Evolutionary conservation across 2,329 filamentous ascomycete species (phyloP), one percentile per base, ranked within the genome.

Genomic region (Elsinoe batatas): DNA sequence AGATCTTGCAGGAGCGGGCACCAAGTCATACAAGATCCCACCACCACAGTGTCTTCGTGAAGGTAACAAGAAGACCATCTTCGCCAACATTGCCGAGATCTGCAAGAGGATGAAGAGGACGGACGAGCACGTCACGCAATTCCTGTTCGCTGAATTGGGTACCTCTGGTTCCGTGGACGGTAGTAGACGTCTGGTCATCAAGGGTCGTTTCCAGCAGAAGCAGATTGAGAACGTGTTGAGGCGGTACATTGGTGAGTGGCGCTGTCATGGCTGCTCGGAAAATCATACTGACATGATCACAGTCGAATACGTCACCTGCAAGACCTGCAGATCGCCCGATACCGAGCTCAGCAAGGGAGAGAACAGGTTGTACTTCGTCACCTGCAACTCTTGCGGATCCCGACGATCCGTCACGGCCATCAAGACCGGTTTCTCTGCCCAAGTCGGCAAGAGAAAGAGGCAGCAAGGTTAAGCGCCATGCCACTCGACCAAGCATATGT

Each of bases 51-150:
- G 93, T 76, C 83, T 97, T 69, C 91, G 93, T 76, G 93, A 98
- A 90, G 93, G 93, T 72, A 98, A 98, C 84, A 94, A 95, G 83
- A 95, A 95, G 85, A 98, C 93, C 60, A 95, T 98, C 68, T 98
- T 98, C 68, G 93, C 91, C 78, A 98, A 98, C 78, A 93, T 98
- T 69, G 83, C 89, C 71, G 93, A 98, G 71, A 97, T 98, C 68
- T 95, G 90, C 81, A 95, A 95, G 81, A 84, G 91, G 67, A 97
- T 98, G 91, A 98, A 98, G 84, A 84, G 93, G 72, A 91, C 88
- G 61, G 91, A 97, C 69, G 93, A 98, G 75, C 93, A 70, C 63
- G 68, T 98, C 63, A 97, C 90, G 54, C 86, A 91, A 66, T 97
- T 96, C 77, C 76, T 98, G 72, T 96, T 98, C 74, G 91, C 93